These are phyloP conservation scores for Phytopythium chamaehyphon DNA, from an alignment of 352 stramenopile species.

Conservation along the genomic window DNA sequence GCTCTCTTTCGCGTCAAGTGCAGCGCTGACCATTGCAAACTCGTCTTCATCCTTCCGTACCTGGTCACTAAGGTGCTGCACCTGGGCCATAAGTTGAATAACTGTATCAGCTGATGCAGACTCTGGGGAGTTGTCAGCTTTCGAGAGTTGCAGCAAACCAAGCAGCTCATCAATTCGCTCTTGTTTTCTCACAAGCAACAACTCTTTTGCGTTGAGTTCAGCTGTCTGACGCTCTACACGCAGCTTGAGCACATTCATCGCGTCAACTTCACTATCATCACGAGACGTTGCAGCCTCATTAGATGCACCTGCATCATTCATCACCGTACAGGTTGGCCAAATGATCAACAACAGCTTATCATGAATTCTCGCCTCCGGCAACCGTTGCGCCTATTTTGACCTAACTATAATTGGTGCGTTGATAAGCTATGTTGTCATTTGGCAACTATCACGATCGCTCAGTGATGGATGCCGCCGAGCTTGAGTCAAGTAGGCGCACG, in stretches of 20 bases:
- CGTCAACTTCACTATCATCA: conserved; percentile 2
- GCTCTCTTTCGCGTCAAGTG: conserved; percentile 46
- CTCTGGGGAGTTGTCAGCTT: background rate
- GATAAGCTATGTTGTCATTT: too few relatives aligned
- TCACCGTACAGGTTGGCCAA: too few relatives aligned
- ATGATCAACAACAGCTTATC: too few relatives aligned
- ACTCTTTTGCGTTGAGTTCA: conserved; percentile 66
- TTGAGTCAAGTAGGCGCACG: conserved; percentile 35
- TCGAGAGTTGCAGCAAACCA: conserved; percentile 25
- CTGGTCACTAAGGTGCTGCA: conserved; percentile 37
- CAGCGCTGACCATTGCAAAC: conserved; percentile 54
- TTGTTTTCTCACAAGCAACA: conserved; percentile 50
- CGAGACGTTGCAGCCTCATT: background rate
- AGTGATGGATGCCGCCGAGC: background rate
- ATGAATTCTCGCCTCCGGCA: too few relatives aligned
- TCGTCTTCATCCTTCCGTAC: conserved; percentile 64
- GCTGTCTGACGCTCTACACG: conserved; percentile 51
- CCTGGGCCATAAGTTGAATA: conserved; percentile 11
- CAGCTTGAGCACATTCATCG: conserved; percentile 36
- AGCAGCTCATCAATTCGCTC: conserved; percentile 61
- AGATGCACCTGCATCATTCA: too few relatives aligned
- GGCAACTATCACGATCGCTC: too few relatives aligned
- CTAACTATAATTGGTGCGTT: too few relatives aligned
- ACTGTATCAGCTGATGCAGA: conserved; percentile 2
- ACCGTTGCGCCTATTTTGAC: too few relatives aligned